These are phyloP conservation scores for Sphagnum tenellum DNA, from an alignment of 225 moss, liverwort and hornwort species.

Conservation along the genomic window DNA sequence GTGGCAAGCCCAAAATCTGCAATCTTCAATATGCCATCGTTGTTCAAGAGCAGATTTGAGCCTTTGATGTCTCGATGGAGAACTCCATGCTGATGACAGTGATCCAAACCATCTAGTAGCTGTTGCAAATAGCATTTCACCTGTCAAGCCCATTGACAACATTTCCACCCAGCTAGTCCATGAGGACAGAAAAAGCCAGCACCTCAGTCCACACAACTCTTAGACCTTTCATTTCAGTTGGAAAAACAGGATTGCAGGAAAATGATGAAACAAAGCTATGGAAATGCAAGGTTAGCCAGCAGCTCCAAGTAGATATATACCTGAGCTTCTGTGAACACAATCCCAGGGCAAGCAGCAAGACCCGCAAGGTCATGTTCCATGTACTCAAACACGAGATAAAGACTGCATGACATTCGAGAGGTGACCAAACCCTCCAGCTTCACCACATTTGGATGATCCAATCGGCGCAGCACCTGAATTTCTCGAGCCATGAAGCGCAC, in stretches of 20 bases:
- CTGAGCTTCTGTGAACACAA: conserved; percentile 99
- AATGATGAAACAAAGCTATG: too few species aligned
- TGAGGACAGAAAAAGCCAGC: neutral
- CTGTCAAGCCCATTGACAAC: conserved; percentile 18
- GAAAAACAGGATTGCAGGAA: too few species aligned
- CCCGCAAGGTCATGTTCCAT: conserved; percentile 99
- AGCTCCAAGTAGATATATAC: conserved; percentile 16
- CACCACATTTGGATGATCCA: conserved; percentile 97
- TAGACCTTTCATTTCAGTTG: too few species aligned
- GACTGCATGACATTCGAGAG: conserved; percentile 98
- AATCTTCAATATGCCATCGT: conserved; percentile 87
- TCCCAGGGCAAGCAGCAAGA: conserved; percentile 91
- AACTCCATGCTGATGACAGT: conserved; percentile 82
- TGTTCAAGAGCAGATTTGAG: conserved; percentile 83
- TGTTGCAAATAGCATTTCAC: conserved; percentile 97
- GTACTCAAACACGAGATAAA: conserved; percentile 97
- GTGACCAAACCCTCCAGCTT: conserved; percentile 97
- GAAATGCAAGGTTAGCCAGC: too few species aligned
- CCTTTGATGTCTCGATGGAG: conserved; percentile 98
- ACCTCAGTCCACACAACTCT: too few species aligned
- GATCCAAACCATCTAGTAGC: conserved; percentile 86
- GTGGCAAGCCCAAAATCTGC: conserved; percentile 88
- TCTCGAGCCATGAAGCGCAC: conserved; percentile 99
- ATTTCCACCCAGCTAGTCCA: neutral
- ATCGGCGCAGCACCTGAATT: conserved; percentile 90